Evolutionary conservation across 1,139 yeast species (phyloP).

Genomic region (Diutina ranongensis): DNA sequence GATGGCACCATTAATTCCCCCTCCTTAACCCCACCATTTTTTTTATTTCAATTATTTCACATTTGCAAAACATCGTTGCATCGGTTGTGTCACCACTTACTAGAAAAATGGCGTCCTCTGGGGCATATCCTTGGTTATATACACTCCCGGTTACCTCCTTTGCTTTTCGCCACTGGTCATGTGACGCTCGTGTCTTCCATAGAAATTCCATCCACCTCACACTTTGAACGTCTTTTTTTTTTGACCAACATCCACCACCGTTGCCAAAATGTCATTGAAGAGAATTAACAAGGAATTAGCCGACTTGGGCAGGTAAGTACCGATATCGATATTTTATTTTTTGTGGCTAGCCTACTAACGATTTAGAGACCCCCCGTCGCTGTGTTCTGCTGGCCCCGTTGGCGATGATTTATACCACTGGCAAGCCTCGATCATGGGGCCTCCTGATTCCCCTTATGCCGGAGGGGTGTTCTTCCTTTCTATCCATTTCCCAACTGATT

Average conservation of each 20-base stretch:
- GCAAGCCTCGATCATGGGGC: slow-evolving; percentile 97
- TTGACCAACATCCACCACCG: background rate
- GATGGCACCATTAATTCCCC: too few relatives aligned
- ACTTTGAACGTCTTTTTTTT: background rate
- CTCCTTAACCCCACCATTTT: too few relatives aligned
- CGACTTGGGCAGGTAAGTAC: slow-evolving; percentile 86
- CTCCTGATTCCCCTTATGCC: slow-evolving; percentile 86
- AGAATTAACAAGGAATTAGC: slow-evolving; percentile 93
- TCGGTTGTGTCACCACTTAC: too few relatives aligned
- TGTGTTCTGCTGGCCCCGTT: slow-evolving; percentile 98
- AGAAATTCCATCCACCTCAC: background rate
- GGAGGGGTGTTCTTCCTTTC: slow-evolving; percentile 89
- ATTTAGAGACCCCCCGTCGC: slow-evolving; percentile 94
- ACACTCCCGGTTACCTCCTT: background rate
- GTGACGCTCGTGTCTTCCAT: background rate
- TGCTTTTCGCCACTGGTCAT: slow-evolving; percentile 5
- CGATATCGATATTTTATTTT: too few relatives aligned
- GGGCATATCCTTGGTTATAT: background rate
- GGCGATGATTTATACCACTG: slow-evolving; percentile 94
- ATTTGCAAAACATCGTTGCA: too few relatives aligned
- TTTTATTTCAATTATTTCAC: too few relatives aligned
- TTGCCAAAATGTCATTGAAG: slow-evolving; percentile 59
- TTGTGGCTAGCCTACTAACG: too few relatives aligned
- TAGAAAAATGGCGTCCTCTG: too few relatives aligned
- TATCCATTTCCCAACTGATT: slow-evolving; percentile 90